These are phyloP conservation scores for Coemansia sp. DNA, from an alignment of 192 early-diverging fungal species.

Conservation along the genomic window DNA sequence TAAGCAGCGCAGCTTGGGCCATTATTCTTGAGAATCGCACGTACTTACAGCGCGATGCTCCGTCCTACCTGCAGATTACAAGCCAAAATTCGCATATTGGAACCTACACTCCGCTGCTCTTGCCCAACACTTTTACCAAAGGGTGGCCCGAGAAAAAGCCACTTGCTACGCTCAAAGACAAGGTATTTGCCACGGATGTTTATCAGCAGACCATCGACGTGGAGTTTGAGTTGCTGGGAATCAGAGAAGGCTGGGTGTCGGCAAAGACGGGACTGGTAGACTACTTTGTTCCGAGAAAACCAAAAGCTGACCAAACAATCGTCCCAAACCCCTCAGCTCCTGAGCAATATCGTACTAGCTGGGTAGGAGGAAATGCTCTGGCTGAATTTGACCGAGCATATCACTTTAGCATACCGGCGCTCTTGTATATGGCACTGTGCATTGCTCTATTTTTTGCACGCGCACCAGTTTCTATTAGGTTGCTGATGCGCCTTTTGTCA, in stretches of 20 bases:
- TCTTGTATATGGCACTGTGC: neutral
- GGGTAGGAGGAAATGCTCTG: neutral
- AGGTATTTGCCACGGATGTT: neutral
- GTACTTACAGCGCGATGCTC: neutral
- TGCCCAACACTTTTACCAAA: slow-evolving; percentile 6
- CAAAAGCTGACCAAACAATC: neutral
- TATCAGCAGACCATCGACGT: slow-evolving; percentile 2
- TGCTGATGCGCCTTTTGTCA: neutral
- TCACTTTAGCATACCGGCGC: neutral
- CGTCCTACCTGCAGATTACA: neutral
- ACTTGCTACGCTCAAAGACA: neutral
- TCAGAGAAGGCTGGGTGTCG: slow-evolving; percentile 1
- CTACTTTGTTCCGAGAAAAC: neutral
- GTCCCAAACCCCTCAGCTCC: neutral
- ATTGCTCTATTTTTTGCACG: neutral
- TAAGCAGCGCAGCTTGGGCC: slow-evolving; percentile 5
- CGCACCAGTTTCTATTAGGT: neutral
- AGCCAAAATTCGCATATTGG: neutral
- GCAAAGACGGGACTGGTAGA: neutral
- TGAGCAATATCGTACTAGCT: neutral
- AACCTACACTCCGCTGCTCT: slow-evolving; percentile 1
- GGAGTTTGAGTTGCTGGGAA: slow-evolving; percentile 3
- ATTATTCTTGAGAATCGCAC: slow-evolving; percentile 10
- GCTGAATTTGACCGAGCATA: neutral
- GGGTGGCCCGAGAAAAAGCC: neutral